Evolutionary conservation across 768 basidiomycete genomes (phyloP), one percentile per base, ranked within the genome.

Genomic region (Gautieria morchelliformis): DNA sequence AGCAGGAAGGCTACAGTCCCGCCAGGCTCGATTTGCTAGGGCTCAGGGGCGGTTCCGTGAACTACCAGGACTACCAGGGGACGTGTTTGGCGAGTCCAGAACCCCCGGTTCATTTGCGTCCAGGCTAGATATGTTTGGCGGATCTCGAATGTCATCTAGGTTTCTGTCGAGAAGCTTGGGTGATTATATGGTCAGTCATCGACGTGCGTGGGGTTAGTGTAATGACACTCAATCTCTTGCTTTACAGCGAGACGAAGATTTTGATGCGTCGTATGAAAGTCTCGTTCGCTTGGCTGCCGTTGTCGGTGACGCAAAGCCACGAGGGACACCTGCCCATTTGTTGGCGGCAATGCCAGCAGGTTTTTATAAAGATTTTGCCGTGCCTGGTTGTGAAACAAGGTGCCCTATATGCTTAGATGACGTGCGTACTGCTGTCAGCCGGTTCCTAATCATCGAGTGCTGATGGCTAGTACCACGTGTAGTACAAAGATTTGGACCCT

Each of bases 331-430:
- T 2, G 75, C 77, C 1, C 72, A 82, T 8, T 74, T 88, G 32
- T 71, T 92, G 48, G 68, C 79, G 12, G 71, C 75, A 0, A 69
- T 90, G 52, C 82, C 86, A 19, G 80, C 74, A 15, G 84, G 75
- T 0, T 66, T 73, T 20, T 90, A 83, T 67, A 79, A 79, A 62
- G 86, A 88, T 33, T 89, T 86, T 85, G 77, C 75, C 46, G 79
- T 73, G 6, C 66, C 74, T 1, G 84, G 83, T 40, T 82, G 82
- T 56, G 89, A 91, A 61, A 72, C 78, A 56, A 77, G 87, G 46
- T 92, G 89, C 68, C 88, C 89, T 1, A 91, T 92, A 53, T 92
- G 89, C 65, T 69, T 91, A 61, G 89, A 91, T 60, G 89, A 92
- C 69, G 89, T 89, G 64, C 53, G 86, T 76, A 1, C 19, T 15